These are phyloP conservation scores for Asparagopsis taxiformis DNA, from an alignment of 31 red algal species.

Conservation along the genomic window DNA sequence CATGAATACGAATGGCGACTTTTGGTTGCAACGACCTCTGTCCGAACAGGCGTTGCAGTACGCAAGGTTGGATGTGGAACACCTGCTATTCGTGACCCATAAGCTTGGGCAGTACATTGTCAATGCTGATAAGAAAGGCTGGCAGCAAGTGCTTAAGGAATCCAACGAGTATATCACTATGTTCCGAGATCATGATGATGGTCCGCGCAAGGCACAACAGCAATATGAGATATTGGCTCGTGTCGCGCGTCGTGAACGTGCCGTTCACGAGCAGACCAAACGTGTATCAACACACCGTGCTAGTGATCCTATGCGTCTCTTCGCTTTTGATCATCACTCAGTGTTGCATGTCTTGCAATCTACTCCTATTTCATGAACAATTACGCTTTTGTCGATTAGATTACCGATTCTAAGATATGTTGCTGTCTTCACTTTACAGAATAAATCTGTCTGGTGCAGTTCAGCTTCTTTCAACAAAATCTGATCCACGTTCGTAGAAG, in stretches of 20 bases:
- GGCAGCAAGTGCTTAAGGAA: conserved; percentile 32
- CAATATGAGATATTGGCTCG: conserved; percentile 55
- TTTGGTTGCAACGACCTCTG: conserved; percentile 74
- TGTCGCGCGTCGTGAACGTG: conserved; percentile 42
- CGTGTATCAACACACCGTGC: conserved; percentile 8
- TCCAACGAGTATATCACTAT: conserved; percentile 32
- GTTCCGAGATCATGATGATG: conserved; percentile 64
- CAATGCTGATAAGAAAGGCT: conserved; percentile 24
- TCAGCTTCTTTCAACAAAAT: no score
- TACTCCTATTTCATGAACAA: no score
- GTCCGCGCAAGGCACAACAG: conserved; percentile 61
- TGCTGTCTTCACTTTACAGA: no score
- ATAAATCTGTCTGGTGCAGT: no score
- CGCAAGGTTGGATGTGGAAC: conserved; percentile 78
- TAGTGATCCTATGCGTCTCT: conserved; percentile 42
- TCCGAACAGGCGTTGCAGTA: conserved; percentile 62
- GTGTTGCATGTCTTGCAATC: conserved; percentile 8
- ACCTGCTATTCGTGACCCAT: conserved; percentile 49
- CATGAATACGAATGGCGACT: conserved; percentile 54
- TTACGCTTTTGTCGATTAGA: no score
- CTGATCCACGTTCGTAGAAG: no score
- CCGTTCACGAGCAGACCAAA: conserved; percentile 13
- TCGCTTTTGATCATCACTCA: conserved; percentile 38
- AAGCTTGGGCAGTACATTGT: conserved; percentile 33
- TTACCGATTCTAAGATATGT: no score